Evolutionary conservation across 1,139 yeast species (phyloP).

Genomic region (Pichia norvegensis): DNA sequence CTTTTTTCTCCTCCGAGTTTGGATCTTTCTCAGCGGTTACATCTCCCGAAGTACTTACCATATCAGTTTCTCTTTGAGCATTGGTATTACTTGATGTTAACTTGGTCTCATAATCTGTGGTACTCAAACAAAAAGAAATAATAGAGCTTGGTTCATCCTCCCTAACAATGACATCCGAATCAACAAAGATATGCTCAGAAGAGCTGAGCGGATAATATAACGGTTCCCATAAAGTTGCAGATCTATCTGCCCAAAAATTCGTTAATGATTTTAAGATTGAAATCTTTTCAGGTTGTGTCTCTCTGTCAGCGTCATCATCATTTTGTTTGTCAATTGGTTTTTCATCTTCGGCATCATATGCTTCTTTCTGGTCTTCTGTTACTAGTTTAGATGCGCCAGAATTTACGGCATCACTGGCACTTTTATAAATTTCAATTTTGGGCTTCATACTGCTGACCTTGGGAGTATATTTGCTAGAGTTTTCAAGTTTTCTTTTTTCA

Average conservation of each 20-base stretch:
- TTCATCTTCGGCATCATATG: neutral
- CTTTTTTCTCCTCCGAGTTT: neutral
- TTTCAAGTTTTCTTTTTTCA: slow-evolving; percentile 54
- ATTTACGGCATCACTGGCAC: slow-evolving; percentile 74
- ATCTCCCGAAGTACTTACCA: neutral
- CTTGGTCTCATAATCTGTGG: slow-evolving; percentile 59
- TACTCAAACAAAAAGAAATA: slow-evolving; percentile 84
- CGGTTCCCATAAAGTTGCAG: slow-evolving; percentile 94
- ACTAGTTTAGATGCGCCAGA: slow-evolving; percentile 21
- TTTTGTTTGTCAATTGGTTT: neutral
- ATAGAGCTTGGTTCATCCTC: slow-evolving; percentile 96
- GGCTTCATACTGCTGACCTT: slow-evolving; percentile 78
- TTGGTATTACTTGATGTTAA: slow-evolving; percentile 12
- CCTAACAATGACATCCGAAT: slow-evolving; percentile 86
- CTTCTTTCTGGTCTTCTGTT: slow-evolving; percentile 1
- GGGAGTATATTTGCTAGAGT: slow-evolving; percentile 61
- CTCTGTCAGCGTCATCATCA: slow-evolving; percentile 2
- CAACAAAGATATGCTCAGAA: slow-evolving; percentile 87
- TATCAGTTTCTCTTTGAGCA: neutral
- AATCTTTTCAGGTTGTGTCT: slow-evolving; percentile 46
- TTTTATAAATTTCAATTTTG: slow-evolving; percentile 83
- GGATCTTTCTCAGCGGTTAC: neutral
- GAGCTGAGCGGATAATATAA: slow-evolving; percentile 72
- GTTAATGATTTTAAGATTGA: slow-evolving; percentile 78
- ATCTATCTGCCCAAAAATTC: slow-evolving; percentile 95